These are phyloP conservation scores for Corymbia maculata DNA, from an alignment of 345 rosid species.

Conservation along the genomic window DNA sequence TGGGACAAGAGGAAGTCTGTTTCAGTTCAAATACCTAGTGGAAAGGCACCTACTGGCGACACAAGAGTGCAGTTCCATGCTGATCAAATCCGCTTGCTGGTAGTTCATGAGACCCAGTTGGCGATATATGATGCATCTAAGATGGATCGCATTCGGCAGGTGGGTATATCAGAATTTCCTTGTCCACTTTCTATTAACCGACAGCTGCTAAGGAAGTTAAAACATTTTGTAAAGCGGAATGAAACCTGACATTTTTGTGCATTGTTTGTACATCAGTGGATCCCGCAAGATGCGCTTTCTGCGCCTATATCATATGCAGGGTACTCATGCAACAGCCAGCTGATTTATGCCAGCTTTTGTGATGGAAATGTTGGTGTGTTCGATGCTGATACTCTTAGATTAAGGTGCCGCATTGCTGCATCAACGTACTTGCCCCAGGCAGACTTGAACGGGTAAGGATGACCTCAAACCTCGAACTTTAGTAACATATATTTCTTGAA, in stretches of 20 bases:
- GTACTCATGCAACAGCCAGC: conserved; percentile 76
- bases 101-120: conserved; percentile 75
- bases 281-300: conserved; percentile 56
- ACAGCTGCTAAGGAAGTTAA: not conserved
- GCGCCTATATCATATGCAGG: conserved; percentile 68
- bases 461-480: not conserved
- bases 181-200: not conserved
- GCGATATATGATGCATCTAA: conserved; percentile 74
- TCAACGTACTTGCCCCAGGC: conserved; percentile 48
- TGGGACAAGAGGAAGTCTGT: conserved; percentile 84
- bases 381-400: conserved; percentile 55
- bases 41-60: conserved; percentile 56
- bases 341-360: conserved; percentile 54
- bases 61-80: conserved; percentile 75
- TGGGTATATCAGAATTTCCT: not conserved
- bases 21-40: conserved; percentile 51
- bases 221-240: not conserved
- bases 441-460: conserved; percentile 37
- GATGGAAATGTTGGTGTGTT: conserved; percentile 77
- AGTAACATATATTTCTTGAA: not conserved
- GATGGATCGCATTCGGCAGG: conserved; percentile 75
- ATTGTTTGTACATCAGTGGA: conserved; percentile 46
- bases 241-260: not conserved
- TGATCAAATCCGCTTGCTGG: conserved; percentile 65
- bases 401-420: conserved; percentile 68